Conservation (phyloP, 148 eudicot genomes). For the Amaranthus palmeri region DNA sequence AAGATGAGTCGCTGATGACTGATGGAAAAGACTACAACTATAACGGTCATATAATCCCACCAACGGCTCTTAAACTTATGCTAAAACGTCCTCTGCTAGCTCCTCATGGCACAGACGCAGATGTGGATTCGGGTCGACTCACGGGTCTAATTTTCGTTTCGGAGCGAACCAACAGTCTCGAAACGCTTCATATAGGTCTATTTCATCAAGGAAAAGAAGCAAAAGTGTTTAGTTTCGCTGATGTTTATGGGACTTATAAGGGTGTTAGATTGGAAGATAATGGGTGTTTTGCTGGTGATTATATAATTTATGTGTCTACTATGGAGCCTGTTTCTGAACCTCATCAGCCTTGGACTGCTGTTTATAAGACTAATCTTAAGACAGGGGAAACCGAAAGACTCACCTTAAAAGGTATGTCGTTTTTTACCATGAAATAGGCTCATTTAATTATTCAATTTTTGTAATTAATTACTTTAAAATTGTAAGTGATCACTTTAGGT, state of each 20-base stretch:
- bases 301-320: conserved; percentile 21
- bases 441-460: no score
- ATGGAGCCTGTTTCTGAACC: neutral
- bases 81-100: neutral
- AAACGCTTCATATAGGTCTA: conserved; percentile 23
- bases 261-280: conserved; percentile 24
- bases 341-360: conserved; percentile 33
- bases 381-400: conserved; percentile 17
- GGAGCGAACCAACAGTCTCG: conserved; percentile 15
- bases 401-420: neutral
- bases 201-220: neutral
- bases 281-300: conserved; percentile 18
- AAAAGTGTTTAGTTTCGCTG: conserved; percentile 12
- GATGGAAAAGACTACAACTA: conserved; percentile 19
- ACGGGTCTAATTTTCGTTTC: conserved; percentile 21
- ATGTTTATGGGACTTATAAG: conserved; percentile 11
- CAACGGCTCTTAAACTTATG: conserved; percentile 20
- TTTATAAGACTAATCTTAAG: conserved; percentile 16
- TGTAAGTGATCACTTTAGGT: no score
- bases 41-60: conserved; percentile 20
- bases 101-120: neutral
- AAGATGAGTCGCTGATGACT: neutral
- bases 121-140: conserved; percentile 16
- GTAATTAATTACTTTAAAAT: no score
- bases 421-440: no score